These are phyloP conservation scores for Auricularia cornea DNA, from an alignment of 768 basidiomycete genomes.

Conservation along the genomic window DNA sequence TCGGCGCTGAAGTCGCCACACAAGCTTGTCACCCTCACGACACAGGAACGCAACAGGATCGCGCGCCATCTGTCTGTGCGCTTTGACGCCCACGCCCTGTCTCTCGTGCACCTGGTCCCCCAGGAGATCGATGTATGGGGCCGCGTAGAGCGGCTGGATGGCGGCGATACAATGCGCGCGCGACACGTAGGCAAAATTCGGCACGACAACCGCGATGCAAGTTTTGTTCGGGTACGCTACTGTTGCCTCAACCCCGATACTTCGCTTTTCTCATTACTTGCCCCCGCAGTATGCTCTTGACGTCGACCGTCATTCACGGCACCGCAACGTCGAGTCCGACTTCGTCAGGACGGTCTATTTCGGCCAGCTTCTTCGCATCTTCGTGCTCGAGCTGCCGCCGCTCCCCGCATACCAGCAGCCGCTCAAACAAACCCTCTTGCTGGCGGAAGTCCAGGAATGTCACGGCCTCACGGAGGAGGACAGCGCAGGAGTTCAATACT, in stretches of 20 bases:
- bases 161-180: conserved; percentile 18
- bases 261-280: neutral
- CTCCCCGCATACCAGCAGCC: too few species aligned
- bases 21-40: conserved; percentile 13
- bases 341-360: too few species aligned
- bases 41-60: conserved; percentile 5
- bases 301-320: conserved; percentile 1
- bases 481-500: too few species aligned
- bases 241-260: too few species aligned
- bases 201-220: conserved; percentile 6
- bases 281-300: conserved; percentile 5
- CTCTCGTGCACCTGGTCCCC: conserved; percentile 11
- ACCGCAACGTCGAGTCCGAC: neutral
- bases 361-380: too few species aligned
- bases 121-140: conserved; percentile 15
- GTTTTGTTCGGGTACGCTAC: conserved; percentile 13
- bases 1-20: conserved; percentile 12
- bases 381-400: too few species aligned
- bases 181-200: neutral
- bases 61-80: conserved; percentile 6
- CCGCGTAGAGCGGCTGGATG: conserved; percentile 16
- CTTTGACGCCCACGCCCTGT: conserved; percentile 2
- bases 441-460: too few species aligned
- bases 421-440: too few species aligned
- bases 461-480: too few species aligned